Evolutionary conservation across 306 rosid genomes (phyloP), one percentile per base, ranked within the genome.

Genomic region (Nissolia schottii): DNA sequence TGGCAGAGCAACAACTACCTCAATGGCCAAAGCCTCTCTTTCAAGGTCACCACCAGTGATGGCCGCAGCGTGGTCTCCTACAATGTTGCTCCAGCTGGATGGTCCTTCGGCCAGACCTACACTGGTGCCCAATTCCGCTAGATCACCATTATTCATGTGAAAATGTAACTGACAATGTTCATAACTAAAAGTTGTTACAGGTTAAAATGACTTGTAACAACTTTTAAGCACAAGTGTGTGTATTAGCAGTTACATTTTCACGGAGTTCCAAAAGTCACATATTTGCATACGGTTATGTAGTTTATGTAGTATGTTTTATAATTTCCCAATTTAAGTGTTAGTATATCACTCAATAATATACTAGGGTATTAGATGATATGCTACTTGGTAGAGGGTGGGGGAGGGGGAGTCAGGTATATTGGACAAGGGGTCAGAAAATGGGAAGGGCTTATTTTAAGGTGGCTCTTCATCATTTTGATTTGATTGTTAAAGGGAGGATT

Each of bases 71-170:
- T 85, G 11, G 83, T 94, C 18, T 88, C 99, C 59, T n/a, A 73
- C 83, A 94, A 91, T 31, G 96, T 61, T 73, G 92, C 94, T 18
- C 96, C 97, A 0, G 71, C 96, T 15, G 72, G 80, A 14, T 94
- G 99, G 99, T 91, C 97, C 79, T 94, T 91, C 62, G 99, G 99
- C 22, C 99, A 94, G 90, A 94, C 97, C 76, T 94, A 70, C 75
- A 27, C 77, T 14, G 99, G 99, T 64, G 91, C 89, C 50, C 99
- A 94, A 74, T 84, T 93, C 89, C 89, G 77, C 78, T 93, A 74
- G 77, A n/a, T 15, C 24, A 16, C 62, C 28, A 51, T 23, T 28
- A 15, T 55, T 20, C 28, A 18, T n/a, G n/a, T n/a, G n/a, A n/a
- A n/a, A n/a, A n/a, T n/a, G n/a, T n/a, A n/a, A n/a, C n/a, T n/a